A percentile compares a stretch with the other conserved stretches of the same genome.
Conservation (phyloP, 2,329 filamentous ascomycete species). For the Alternaria brassicicola region DNA sequence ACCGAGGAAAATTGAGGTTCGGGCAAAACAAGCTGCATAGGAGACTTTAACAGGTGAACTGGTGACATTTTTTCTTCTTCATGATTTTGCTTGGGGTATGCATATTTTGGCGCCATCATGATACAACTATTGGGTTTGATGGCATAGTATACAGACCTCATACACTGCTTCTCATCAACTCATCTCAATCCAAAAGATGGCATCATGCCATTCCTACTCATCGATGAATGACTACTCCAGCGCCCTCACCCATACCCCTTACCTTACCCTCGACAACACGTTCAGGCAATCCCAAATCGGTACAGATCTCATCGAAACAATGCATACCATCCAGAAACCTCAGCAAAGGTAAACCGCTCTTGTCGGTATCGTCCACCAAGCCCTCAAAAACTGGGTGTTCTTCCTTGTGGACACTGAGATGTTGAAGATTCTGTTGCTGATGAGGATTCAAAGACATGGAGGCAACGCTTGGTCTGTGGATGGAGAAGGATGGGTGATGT, state of each 20-base stretch:
- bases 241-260: conserved; percentile 51
- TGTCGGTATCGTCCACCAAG: conserved; percentile 22
- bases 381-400: conserved; percentile 19
- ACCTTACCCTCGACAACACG: conserved; percentile 72
- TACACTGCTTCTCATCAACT: background rate
- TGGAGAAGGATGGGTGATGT: conserved; percentile 24
- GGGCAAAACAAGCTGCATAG: conserved; percentile 13
- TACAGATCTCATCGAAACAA: conserved; percentile 82
- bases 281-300: conserved; percentile 73
- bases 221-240: conserved; percentile 39
- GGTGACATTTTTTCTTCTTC: background rate
- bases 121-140: background rate
- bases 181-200: background rate
- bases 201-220: conserved; percentile 1
- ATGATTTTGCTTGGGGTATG: background rate
- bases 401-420: conserved; percentile 16
- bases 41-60: background rate
- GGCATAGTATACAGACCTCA: background rate
- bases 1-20: conserved; percentile 38
- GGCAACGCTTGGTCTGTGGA: conserved; percentile 27
- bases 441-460: conserved; percentile 15
- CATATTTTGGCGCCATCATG: background rate
- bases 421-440: conserved; percentile 3
- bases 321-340: conserved; percentile 76
- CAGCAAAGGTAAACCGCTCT: conserved; percentile 57